Conservation (phyloP, 139 green algal genomes). For the Penium margaritaceum region DNA sequence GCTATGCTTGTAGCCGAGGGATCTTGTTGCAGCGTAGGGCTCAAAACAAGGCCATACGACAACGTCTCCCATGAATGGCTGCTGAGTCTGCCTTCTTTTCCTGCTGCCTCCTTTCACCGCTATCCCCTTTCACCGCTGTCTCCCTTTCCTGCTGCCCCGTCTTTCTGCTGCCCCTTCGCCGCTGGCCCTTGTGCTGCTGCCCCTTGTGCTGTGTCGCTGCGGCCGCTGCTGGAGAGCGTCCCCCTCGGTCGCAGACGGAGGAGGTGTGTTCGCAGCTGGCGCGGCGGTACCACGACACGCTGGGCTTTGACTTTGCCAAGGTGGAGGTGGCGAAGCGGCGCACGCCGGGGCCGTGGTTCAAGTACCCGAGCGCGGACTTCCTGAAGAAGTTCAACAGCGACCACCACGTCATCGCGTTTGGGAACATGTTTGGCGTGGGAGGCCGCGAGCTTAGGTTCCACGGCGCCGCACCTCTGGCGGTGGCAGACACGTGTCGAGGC, state of each 20-base stretch:
- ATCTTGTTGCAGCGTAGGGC: too few relatives aligned
- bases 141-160: too few relatives aligned
- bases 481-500: conserved; percentile 2
- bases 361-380: conserved; percentile 16
- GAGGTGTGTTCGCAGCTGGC: conserved; percentile 10
- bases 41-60: too few relatives aligned
- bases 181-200: too few relatives aligned
- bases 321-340: not conserved
- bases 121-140: too few relatives aligned
- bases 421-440: conserved; percentile 39
- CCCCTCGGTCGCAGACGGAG: conserved; percentile 14
- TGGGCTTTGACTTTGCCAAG: conserved; percentile 12
- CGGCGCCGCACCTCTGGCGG: conserved; percentile 1
- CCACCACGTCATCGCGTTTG: conserved; percentile 26
- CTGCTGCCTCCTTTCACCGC: too few relatives aligned
- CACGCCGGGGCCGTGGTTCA: conserved; percentile 24
- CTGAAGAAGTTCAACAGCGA: conserved; percentile 5
- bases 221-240: too few relatives aligned
- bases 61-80: too few relatives aligned
- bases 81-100: too few relatives aligned
- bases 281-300: not conserved
- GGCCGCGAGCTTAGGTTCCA: conserved; percentile 16
- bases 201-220: too few relatives aligned
- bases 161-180: too few relatives aligned
- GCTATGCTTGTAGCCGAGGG: too few relatives aligned